Base-by-base conservation (phyloP, 1,284 basidiomycete species). In the Earliella scabrosa region DNA sequence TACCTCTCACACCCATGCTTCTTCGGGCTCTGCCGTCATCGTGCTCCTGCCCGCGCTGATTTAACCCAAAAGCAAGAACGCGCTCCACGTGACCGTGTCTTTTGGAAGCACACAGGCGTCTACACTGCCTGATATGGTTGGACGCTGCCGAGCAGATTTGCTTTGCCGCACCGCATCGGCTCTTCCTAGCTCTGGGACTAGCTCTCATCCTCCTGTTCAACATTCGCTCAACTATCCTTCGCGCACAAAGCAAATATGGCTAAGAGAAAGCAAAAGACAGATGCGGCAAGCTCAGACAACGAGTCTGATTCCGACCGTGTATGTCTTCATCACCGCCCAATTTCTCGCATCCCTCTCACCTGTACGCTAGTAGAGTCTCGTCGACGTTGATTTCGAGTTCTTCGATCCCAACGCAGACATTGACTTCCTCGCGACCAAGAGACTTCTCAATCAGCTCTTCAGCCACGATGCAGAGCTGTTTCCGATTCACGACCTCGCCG, bases 311-410 rank as follows among this genome's bases (percentile, higher is more conserved):
- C 61, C 16, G 63, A 65, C 49, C 64, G 61, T 49, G 66, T 67
- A 63, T 45, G 63, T 59, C 38, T 13, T 7, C 29, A 13, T 13
- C 29, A 7, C 29, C 6, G 6, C 29, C 13, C 29, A 6, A 7
- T 31, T 29, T 24, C 24, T 47, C 34, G 20, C 24, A 38, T n/a
- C 6, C 10, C 10, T 43, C 18, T 18, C 16, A 3, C 44, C 24
- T 32, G 49, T 36, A 45, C 56, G 59, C 63, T 60, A 75, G 72
- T 74, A 84, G 82, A 80, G 78, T 71, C 77, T 87, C 73, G 78
- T 92, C 69, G 84, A 97, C 72, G 90, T 97, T 65, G 88, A 93
- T 68, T 97, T 97, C 69, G 94, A 96, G 66, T 97, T 96, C 72
- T 94, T 92, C 80, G 88, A 92, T 72, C 85, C 93, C 4, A 88